Conservation (phyloP, 805 yeast species). For the Lipomyces chichibuensis region DNA sequence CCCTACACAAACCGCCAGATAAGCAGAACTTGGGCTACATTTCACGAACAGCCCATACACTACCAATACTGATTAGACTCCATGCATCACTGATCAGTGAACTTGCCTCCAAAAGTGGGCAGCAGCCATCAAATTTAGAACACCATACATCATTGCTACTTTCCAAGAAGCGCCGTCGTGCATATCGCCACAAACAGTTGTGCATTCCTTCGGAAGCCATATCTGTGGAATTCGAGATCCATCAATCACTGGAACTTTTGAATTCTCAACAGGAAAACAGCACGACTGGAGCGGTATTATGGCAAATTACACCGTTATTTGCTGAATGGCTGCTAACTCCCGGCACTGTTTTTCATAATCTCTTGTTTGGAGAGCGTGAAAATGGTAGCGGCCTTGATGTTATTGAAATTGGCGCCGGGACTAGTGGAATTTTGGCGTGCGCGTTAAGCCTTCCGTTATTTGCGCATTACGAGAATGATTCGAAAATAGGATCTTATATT, state of each 20-base stretch:
- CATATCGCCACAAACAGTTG: background rate
- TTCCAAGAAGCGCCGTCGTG: background rate
- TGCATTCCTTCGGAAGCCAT: background rate
- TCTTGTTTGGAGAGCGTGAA: slow-evolving; percentile 33
- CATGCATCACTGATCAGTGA: background rate
- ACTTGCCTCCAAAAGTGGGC: background rate
- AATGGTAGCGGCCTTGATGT: slow-evolving; percentile 38
- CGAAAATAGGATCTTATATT: slow-evolving; percentile 44
- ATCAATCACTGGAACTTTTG: slow-evolving; percentile 45
- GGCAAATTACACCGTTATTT: slow-evolving; percentile 57
- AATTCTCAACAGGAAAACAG: slow-evolving; percentile 46
- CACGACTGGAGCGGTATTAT: slow-evolving; percentile 67
- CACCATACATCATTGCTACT: background rate
- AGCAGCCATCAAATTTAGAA: background rate
- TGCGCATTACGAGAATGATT: background rate
- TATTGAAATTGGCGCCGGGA: slow-evolving; percentile 67
- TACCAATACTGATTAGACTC: slow-evolving; percentile 6
- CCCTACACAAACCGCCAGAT: slow-evolving; percentile 17
- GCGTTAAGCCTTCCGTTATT: slow-evolving; percentile 43
- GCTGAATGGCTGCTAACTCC: slow-evolving; percentile 56
- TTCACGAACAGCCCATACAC: slow-evolving; percentile 16
- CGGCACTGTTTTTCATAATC: slow-evolving; percentile 17
- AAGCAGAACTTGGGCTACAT: slow-evolving; percentile 23
- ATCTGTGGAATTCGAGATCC: slow-evolving; percentile 36
- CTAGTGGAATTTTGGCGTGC: slow-evolving; percentile 55